Percentiles rank a stretch among this genome's conserved stretches.
Conservation (phyloP, 179 eudicot species). For the Camellia oleifera region DNA sequence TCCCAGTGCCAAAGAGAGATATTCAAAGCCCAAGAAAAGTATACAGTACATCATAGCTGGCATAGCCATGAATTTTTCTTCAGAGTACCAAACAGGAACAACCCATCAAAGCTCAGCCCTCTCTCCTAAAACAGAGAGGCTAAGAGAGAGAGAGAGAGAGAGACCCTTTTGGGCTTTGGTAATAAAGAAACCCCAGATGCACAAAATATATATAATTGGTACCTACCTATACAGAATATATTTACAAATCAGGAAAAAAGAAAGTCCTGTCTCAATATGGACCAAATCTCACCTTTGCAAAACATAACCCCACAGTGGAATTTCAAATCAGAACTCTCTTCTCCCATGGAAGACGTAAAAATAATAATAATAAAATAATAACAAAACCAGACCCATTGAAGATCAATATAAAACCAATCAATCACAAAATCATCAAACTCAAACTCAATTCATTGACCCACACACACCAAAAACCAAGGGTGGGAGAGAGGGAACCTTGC, state of each 20-base stretch:
- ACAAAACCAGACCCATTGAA: no score
- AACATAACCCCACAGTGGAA: constrained; percentile 4
- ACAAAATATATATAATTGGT: background rate
- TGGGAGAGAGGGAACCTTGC: no score
- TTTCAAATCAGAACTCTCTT: constrained; percentile 8
- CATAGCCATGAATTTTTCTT: constrained; percentile 21
- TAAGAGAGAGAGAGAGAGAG: background rate
- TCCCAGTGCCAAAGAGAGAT: background rate
- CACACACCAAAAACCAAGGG: no score
- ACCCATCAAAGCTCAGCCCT: constrained; percentile 15
- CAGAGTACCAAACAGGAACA: constrained; percentile 18
- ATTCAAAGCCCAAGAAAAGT: constrained; percentile 17
- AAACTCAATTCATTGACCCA: no score
- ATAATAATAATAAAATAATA: background rate
- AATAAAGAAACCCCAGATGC: constrained; percentile 8
- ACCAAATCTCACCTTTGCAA: constrained; percentile 8
- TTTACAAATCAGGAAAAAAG: background rate
- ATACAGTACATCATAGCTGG: constrained; percentile 18
- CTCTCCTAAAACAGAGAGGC: background rate
- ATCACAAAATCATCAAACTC: no score
- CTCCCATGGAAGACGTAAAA: background rate
- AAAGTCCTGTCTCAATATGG: background rate
- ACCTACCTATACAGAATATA: background rate
- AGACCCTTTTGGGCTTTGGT: background rate
- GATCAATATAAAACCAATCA: no score